Evolutionary conservation across 2,329 filamentous ascomycete genomes (phyloP).

Genomic region (Alternaria ethzedia): DNA sequence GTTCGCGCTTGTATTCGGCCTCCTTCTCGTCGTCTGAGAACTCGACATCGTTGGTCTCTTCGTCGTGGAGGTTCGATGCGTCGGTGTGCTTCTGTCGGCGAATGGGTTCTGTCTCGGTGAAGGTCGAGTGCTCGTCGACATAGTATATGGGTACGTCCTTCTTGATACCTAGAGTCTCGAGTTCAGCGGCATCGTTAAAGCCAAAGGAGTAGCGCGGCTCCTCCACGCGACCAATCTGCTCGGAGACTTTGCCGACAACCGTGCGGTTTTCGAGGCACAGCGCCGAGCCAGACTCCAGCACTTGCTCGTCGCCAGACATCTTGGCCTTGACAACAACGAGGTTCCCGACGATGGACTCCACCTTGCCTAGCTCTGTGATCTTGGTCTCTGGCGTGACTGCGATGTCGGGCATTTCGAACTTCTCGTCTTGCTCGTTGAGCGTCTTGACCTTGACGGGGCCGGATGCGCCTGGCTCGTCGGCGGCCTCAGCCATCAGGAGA

Average conservation of each 20-base stretch:
- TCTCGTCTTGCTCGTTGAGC: constrained; percentile 74
- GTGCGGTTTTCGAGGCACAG: constrained; percentile 78
- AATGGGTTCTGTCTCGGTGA: constrained; percentile 85
- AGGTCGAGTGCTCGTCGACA: constrained; percentile 76
- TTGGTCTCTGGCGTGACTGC: constrained; percentile 77
- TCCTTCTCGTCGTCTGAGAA: constrained; percentile 98
- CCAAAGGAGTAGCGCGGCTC: constrained; percentile 85
- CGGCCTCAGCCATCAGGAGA: constrained; percentile 83
- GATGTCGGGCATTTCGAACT: constrained; percentile 72
- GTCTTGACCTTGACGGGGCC: constrained; percentile 70
- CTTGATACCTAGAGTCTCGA: constrained; percentile 70
- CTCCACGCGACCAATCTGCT: constrained; percentile 84
- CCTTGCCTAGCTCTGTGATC: constrained; percentile 74
- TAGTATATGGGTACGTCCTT: constrained; percentile 79
- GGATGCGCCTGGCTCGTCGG: constrained; percentile 77
- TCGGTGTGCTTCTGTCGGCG: constrained; percentile 85
- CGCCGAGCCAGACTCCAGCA: constrained; percentile 83
- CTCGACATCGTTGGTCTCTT: constrained; percentile 90
- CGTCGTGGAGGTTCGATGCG: constrained; percentile 92
- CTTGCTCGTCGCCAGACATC: constrained; percentile 79
- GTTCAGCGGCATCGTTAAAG: constrained; percentile 72
- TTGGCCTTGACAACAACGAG: constrained; percentile 79
- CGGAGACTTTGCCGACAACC: constrained; percentile 81
- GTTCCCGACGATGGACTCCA: constrained; percentile 80
- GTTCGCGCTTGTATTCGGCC: constrained; percentile 69